Conservation (phyloP, 192 early-diverging fungal species). For the Coemansia sp. region DNA sequence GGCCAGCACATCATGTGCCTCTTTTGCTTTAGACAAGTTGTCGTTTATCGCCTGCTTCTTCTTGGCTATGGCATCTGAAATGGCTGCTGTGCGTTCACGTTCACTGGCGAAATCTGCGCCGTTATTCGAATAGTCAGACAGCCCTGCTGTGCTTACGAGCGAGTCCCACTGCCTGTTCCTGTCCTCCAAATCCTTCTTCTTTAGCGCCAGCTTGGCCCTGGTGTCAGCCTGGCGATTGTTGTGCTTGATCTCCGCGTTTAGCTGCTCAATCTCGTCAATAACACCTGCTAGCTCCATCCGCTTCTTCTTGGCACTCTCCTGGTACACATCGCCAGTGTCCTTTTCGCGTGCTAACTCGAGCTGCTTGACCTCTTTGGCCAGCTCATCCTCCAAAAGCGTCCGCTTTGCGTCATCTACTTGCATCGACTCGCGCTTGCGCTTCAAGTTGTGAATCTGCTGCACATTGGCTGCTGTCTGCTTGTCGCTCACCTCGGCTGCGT, state of each 20-base stretch:
- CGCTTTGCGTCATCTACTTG: constrained; percentile 12
- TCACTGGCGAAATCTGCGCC: constrained; percentile 13
- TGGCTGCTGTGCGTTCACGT: constrained; percentile 20
- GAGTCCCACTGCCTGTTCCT: constrained; percentile 7
- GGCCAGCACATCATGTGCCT: constrained; percentile 10
- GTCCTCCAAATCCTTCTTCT: constrained; percentile 53
- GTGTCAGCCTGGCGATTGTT: constrained; percentile 63
- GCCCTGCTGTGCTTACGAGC: constrained; percentile 9
- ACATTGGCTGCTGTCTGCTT: constrained; percentile 18
- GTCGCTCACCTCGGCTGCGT: constrained; percentile 19
- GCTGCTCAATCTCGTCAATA: constrained; percentile 44
- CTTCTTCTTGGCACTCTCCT: constrained; percentile 35
- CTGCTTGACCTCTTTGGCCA: constrained; percentile 31
- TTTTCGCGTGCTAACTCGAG: constrained; percentile 21
- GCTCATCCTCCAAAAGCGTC: constrained; percentile 12
- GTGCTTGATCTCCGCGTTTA: constrained; percentile 58
- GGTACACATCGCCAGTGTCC: constrained; percentile 14
- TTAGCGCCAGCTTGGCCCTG: constrained; percentile 59
- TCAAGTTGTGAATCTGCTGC: constrained; percentile 18
- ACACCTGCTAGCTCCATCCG: constrained; percentile 40
- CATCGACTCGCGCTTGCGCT: constrained; percentile 26
- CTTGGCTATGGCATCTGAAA: constrained; percentile 15
- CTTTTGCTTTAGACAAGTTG: constrained; percentile 9
- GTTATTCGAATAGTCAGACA: constrained; percentile 11
- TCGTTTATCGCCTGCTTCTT: constrained; percentile 29